Conservation (phyloP, 805 yeast species). For the Metschnikowia dekortorum region DNA sequence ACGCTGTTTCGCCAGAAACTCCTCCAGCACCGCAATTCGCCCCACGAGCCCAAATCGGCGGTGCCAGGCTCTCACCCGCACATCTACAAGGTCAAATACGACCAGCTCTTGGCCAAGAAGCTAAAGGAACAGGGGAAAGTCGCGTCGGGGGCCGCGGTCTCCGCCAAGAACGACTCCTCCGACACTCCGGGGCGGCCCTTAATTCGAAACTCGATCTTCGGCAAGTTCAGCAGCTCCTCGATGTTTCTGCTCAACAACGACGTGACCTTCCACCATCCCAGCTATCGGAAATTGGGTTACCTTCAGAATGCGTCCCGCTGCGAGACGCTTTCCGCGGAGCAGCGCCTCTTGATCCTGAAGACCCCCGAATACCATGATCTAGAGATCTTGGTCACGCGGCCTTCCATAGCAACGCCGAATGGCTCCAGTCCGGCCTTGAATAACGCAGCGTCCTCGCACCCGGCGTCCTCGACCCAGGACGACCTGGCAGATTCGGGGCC, state of each 20-base stretch:
- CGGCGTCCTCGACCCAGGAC: slow-evolving; percentile 18
- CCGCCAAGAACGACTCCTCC: slow-evolving; percentile 1
- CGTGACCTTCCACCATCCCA: background rate
- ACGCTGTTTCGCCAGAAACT: slow-evolving; percentile 58
- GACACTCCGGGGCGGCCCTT: slow-evolving; percentile 19
- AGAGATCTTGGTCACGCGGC: slow-evolving; percentile 35
- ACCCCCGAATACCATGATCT: slow-evolving; percentile 29
- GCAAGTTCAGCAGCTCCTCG: slow-evolving; percentile 30
- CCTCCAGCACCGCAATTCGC: slow-evolving; percentile 25
- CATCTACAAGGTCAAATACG: slow-evolving; percentile 36
- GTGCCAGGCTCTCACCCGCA: slow-evolving; percentile 32
- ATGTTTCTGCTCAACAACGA: slow-evolving; percentile 7
- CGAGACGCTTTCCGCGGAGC: slow-evolving; percentile 31
- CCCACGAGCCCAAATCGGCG: slow-evolving; percentile 29
- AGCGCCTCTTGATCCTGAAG: slow-evolving; percentile 26
- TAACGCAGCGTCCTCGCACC: slow-evolving; percentile 10
- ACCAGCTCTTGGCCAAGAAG: slow-evolving; percentile 34
- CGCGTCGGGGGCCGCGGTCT: background rate
- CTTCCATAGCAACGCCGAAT: slow-evolving; percentile 8
- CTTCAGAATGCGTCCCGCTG: slow-evolving; percentile 29
- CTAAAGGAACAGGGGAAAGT: slow-evolving; percentile 26
- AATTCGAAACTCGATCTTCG: slow-evolving; percentile 37
- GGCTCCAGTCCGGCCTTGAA: background rate
- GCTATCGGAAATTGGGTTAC: slow-evolving; percentile 10
- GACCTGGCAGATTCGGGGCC: slow-evolving; percentile 23